Conservation (phyloP, 2,329 filamentous ascomycete species). For the Cyphellophora attinorum region DNA sequence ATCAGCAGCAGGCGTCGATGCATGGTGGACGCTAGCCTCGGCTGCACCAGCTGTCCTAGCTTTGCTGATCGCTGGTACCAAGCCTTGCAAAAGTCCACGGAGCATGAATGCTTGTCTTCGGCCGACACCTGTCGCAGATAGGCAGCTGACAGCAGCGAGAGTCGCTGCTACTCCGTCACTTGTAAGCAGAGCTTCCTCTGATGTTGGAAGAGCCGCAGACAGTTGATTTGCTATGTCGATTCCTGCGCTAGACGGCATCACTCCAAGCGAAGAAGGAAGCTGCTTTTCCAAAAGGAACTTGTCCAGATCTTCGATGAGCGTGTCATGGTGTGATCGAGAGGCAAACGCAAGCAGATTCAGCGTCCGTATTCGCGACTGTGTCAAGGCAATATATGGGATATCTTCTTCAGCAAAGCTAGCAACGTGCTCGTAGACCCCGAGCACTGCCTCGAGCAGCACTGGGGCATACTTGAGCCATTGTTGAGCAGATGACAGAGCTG, state of each 20-base stretch:
- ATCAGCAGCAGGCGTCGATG: constrained; percentile 74
- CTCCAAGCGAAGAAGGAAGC: no score
- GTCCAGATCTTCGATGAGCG: no score
- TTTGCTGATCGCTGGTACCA: constrained; percentile 78
- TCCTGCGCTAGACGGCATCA: no score
- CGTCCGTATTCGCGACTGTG: not conserved
- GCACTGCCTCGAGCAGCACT: not conserved
- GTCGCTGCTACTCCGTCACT: not conserved
- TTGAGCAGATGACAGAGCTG: not conserved
- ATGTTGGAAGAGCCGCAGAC: no score
- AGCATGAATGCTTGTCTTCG: constrained; percentile 88
- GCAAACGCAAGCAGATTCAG: constrained; percentile 1
- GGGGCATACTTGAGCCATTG: not conserved
- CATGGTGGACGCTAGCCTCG: constrained; percentile 93
- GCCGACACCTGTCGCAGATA: constrained; percentile 68
- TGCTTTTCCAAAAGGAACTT: no score
- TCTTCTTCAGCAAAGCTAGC: not conserved
- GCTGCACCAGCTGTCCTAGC: constrained; percentile 86
- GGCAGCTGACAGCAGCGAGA: constrained; percentile 77
- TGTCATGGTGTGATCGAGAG: no score
- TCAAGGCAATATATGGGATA: not conserved
- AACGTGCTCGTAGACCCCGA: not conserved
- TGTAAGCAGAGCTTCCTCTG: no score
- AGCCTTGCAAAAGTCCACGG: constrained; percentile 70
- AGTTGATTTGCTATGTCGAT: no score